phyloP scores from a whole-genome alignment of 2,329 filamentous ascomycete species.

The Fusarium vanettenii region DNA sequence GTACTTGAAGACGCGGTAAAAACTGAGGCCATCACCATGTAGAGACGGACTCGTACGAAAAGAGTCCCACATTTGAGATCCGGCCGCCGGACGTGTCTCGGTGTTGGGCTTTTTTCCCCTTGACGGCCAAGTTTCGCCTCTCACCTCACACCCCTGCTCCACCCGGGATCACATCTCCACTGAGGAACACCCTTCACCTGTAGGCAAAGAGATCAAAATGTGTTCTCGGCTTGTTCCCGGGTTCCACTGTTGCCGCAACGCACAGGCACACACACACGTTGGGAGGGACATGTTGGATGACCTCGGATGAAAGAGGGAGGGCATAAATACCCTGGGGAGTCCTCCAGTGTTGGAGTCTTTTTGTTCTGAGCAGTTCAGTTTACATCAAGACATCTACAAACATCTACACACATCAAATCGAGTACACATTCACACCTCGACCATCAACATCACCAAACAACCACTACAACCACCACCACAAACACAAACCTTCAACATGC shows the following conservation, averaged over 20 bases:
- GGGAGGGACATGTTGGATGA: conserved; percentile 3
- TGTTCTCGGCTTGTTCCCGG: conserved; percentile 16
- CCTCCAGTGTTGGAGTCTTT: background rate
- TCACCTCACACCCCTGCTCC: background rate
- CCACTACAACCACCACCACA: background rate
- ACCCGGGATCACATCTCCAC: background rate
- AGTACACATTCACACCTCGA: background rate
- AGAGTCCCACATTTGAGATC: conserved; percentile 32
- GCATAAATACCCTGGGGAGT: conserved; percentile 40
- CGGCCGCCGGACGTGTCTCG: conserved; percentile 40
- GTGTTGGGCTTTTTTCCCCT: conserved; percentile 15
- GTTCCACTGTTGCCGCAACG: conserved; percentile 26
- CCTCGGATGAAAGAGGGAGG: conserved; percentile 10
- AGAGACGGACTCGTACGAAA: background rate
- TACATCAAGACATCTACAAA: background rate
- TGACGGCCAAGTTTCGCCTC: background rate
- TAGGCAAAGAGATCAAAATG: conserved; percentile 2
- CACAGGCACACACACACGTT: background rate
- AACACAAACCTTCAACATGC: conserved; percentile 35
- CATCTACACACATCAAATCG: background rate
- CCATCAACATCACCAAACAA: background rate
- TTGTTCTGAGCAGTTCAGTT: background rate
- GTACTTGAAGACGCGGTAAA: conserved; percentile 21
- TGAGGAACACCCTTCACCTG: background rate
- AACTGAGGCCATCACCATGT: conserved; percentile 29